phyloP scores from a whole-genome alignment of 2,329 filamentous ascomycete genomes.

The Eurotiales sp. region DNA sequence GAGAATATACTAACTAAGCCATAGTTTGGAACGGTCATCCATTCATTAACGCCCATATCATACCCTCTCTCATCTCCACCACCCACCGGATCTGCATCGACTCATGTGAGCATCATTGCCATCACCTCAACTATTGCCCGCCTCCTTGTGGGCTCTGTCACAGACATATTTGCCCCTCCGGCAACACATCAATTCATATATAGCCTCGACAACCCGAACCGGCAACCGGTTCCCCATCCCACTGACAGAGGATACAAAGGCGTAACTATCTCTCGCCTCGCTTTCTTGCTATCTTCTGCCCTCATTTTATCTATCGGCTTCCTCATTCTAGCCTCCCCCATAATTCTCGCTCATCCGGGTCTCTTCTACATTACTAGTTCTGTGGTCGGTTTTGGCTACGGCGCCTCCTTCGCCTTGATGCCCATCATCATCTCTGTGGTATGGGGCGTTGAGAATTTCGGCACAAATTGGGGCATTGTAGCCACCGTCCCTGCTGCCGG shows the following conservation, averaged over 20 bases:
- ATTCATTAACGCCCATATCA: constrained; percentile 69
- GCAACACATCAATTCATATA: constrained; percentile 59
- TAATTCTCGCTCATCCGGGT: constrained; percentile 71
- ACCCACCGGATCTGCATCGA: constrained; percentile 63
- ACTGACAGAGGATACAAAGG: constrained; percentile 13
- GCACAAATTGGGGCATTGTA: constrained; percentile 95
- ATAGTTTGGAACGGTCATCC: constrained; percentile 79
- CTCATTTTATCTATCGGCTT: constrained; percentile 72
- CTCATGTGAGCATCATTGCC: constrained; percentile 89
- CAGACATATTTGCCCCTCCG: constrained; percentile 75
- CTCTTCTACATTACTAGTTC: constrained; percentile 84
- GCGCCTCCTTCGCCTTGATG: constrained; percentile 81
- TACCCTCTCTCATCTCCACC: constrained; percentile 45
- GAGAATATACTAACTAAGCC: background rate
- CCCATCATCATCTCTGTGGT: constrained; percentile 95
- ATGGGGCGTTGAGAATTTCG: constrained; percentile 98
- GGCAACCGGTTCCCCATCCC: constrained; percentile 26
- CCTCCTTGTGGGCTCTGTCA: constrained; percentile 82
- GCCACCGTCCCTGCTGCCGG: constrained; percentile 87
- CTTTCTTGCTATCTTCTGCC: constrained; percentile 73
- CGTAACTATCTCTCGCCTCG: constrained; percentile 67
- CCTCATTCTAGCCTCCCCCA: constrained; percentile 71
- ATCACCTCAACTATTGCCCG: constrained; percentile 87
- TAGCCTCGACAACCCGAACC: constrained; percentile 34
- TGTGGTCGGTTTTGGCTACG: constrained; percentile 85